Conservation (phyloP, 2,329 filamentous ascomycete genomes). For the Arthrinium puccinioides region DNA sequence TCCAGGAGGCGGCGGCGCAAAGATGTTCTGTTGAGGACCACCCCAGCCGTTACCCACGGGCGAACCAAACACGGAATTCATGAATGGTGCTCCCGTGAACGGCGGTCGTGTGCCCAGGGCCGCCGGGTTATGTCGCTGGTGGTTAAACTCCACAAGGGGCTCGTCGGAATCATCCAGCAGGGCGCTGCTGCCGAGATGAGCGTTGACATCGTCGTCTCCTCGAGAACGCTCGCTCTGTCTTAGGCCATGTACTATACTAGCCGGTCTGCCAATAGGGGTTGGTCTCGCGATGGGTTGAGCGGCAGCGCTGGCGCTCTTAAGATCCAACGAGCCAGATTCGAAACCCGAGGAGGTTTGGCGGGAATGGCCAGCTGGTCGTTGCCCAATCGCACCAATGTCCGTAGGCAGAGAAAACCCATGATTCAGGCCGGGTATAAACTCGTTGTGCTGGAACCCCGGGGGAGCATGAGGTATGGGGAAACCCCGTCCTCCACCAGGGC, state of each 20-base stretch:
- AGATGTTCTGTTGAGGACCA: slow-evolving; percentile 24
- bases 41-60: slow-evolving; percentile 29
- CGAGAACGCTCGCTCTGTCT: slow-evolving; percentile 15
- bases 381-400: slow-evolving; percentile 22
- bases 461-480: slow-evolving; percentile 34
- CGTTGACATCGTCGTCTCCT: slow-evolving; percentile 56
- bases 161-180: slow-evolving; percentile 70
- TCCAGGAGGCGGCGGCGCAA: slow-evolving; percentile 38
- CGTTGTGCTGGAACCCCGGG: slow-evolving; percentile 45
- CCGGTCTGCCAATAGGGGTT: slow-evolving; percentile 80
- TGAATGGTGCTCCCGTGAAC: slow-evolving; percentile 35
- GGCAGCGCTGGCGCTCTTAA: slow-evolving; percentile 29
- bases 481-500: slow-evolving; percentile 30
- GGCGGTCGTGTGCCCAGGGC: slow-evolving; percentile 39
- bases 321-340: slow-evolving; percentile 38
- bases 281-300: slow-evolving; percentile 74
- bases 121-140: slow-evolving; percentile 40
- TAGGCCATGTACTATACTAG: slow-evolving; percentile 57
- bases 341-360: slow-evolving; percentile 68
- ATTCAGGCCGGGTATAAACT: slow-evolving; percentile 27
- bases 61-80: slow-evolving; percentile 31
- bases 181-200: slow-evolving; percentile 85
- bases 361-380: slow-evolving; percentile 52
- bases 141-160: slow-evolving; percentile 31
- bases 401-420: slow-evolving; percentile 27